A percentile compares a stretch with the other conserved stretches of the same genome.
Evolutionary conservation across 2,329 filamentous ascomycete genomes (phyloP).

Genomic region (Botrytis medusae): DNA sequence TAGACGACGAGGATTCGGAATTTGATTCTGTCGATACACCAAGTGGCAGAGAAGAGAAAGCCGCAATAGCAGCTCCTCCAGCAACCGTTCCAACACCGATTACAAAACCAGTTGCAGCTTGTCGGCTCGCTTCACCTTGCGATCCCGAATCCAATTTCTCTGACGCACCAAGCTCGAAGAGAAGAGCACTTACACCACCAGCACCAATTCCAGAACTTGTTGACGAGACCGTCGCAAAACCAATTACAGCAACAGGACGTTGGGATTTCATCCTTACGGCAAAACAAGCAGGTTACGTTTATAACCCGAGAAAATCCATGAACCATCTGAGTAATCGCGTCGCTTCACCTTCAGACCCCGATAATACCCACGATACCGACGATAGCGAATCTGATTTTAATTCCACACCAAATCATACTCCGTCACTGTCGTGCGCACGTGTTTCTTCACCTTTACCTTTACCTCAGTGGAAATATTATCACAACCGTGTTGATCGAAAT

Average conservation of each 20-base stretch:
- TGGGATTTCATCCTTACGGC: not conserved
- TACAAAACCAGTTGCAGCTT: not conserved
- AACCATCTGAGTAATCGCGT: not conserved
- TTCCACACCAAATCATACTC: not conserved
- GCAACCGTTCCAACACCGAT: not conserved
- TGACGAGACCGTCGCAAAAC: not conserved
- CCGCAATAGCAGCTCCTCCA: not conserved
- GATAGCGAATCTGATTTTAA: conserved; percentile 1
- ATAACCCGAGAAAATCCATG: not conserved
- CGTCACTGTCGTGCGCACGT: not conserved
- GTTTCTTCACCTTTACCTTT: not conserved
- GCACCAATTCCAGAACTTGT: not conserved
- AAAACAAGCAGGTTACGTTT: not conserved
- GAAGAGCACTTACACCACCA: not conserved
- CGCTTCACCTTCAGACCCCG: not conserved
- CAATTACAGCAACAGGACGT: not conserved
- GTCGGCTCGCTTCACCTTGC: not conserved
- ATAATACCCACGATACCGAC: not conserved
- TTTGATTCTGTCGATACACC: not conserved
- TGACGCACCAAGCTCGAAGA: not conserved
- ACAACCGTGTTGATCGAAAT: not conserved
- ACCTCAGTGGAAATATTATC: not conserved
- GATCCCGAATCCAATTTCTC: not conserved
- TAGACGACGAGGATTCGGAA: not conserved
- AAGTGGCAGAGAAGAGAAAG: not conserved